Evolutionary conservation across 805 yeast genomes (phyloP).

Genomic region (Danielia oregonensis): DNA sequence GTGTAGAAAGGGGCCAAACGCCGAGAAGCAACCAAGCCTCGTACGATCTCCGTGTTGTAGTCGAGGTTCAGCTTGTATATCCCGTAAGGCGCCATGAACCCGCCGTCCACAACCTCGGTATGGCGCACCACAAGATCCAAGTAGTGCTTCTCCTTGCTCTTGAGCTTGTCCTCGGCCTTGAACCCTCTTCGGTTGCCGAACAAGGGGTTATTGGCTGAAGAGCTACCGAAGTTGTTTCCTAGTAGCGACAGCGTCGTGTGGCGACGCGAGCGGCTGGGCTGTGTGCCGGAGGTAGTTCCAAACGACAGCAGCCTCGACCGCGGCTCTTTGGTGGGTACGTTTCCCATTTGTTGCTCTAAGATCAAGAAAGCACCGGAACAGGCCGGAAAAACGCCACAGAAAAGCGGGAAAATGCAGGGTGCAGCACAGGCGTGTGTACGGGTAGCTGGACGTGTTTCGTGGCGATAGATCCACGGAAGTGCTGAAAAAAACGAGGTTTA

Average conservation of each 20-base stretch:
- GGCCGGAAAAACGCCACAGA: too few species aligned
- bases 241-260: slow-evolving; percentile 10
- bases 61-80: slow-evolving; percentile 76
- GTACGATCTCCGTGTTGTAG: slow-evolving; percentile 70
- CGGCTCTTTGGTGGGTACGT: slow-evolving; percentile 41
- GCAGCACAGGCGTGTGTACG: too few species aligned
- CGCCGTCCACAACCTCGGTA: slow-evolving; percentile 86
- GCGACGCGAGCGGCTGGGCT: slow-evolving; percentile 6
- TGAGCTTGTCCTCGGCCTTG: slow-evolving; percentile 52
- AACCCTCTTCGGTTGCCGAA: slow-evolving; percentile 7
- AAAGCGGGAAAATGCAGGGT: too few species aligned
- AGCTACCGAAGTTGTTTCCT: not conserved
- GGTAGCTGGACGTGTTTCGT: too few species aligned
- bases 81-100: slow-evolving; percentile 88
- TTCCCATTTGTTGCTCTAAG: slow-evolving; percentile 44
- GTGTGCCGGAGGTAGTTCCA: slow-evolving; percentile 2
- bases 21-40: slow-evolving; percentile 63
- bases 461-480: too few species aligned
- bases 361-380: too few species aligned
- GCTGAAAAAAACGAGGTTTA: too few species aligned
- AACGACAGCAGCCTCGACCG: slow-evolving; percentile 25
- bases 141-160: slow-evolving; percentile 47
- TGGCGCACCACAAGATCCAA: slow-evolving; percentile 54
- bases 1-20: slow-evolving; percentile 85
- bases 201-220: slow-evolving; percentile 5